phyloP scores from a whole-genome alignment of 176 grass and related monocot species.

The Saccharum spontaneum region DNA sequence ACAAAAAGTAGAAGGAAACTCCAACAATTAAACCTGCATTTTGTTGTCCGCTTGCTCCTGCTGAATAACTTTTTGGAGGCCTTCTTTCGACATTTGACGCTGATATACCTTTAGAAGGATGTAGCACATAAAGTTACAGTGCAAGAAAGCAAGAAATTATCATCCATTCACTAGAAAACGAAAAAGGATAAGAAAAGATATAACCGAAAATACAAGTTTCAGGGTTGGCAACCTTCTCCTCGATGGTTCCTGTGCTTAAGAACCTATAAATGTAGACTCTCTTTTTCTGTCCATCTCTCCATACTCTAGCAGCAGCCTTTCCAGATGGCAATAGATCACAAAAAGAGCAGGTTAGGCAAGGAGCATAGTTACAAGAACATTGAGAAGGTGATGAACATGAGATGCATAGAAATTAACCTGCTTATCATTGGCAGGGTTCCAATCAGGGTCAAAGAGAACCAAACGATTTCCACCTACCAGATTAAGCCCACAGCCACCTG shows the following conservation, averaged over 20 bases:
- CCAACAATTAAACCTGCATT: constrained; percentile 55
- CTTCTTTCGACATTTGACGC: constrained; percentile 99
- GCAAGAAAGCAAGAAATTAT: constrained; percentile 11
- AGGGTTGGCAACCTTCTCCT: constrained; percentile 80
- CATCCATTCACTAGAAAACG: constrained; percentile 22
- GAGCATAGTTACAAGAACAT: constrained; percentile 17
- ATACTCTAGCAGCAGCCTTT: constrained; percentile 99
- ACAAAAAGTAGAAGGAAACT: constrained; percentile 12
- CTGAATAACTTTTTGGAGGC: constrained; percentile 96
- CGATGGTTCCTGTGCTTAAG: constrained; percentile 98
- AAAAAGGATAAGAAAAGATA: constrained; percentile 15
- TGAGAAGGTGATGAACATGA: constrained; percentile 20
- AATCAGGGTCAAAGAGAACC: constrained; percentile 97
- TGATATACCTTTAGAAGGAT: constrained; percentile 78
- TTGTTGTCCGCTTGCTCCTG: constrained; percentile 60
- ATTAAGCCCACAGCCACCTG: constrained; percentile 98
- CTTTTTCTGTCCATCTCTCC: constrained; percentile 99
- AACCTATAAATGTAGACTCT: constrained; percentile 98
- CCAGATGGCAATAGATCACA: constrained; percentile 31
- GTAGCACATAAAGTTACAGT: constrained; percentile 16
- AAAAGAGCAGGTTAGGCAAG: constrained; percentile 12
- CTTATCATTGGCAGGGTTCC: constrained; percentile 99
- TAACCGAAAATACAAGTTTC: constrained; percentile 36
- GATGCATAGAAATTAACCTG: constrained; percentile 57
- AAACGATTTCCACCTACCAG: constrained; percentile 95